Evolutionary conservation across 805 yeast genomes (phyloP).

Genomic region (Spathaspora passalidarum): DNA sequence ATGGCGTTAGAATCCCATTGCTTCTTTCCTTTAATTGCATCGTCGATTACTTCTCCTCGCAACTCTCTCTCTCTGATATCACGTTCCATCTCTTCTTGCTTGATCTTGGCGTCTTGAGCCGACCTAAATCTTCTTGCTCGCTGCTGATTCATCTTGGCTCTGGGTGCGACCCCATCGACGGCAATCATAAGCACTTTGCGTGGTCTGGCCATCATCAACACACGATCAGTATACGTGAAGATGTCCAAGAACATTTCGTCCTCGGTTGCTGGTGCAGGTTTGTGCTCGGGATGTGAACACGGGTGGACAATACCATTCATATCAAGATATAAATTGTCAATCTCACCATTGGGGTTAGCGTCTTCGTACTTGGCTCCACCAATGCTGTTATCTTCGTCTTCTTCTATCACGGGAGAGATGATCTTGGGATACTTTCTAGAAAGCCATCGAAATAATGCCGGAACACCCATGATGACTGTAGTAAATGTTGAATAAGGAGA

Average conservation of each 20-base stretch:
- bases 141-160: slow-evolving; percentile 98
- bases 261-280: slow-evolving; percentile 93
- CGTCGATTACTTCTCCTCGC: slow-evolving; percentile 75
- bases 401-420: slow-evolving; percentile 85
- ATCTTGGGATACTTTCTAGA: slow-evolving; percentile 92
- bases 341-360: slow-evolving; percentile 93
- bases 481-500: background rate
- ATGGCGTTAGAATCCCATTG: slow-evolving; percentile 96
- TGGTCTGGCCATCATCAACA: slow-evolving; percentile 91
- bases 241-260: slow-evolving; percentile 95
- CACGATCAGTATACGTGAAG: slow-evolving; percentile 89
- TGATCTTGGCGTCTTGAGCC: slow-evolving; percentile 84
- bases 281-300: slow-evolving; percentile 96
- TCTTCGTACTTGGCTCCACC: slow-evolving; percentile 63
- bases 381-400: slow-evolving; percentile 59
- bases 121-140: slow-evolving; percentile 90
- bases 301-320: slow-evolving; percentile 99
- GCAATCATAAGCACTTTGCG: slow-evolving; percentile 91
- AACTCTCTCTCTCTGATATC: slow-evolving; percentile 56
- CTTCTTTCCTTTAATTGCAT: slow-evolving; percentile 65
- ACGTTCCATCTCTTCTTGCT: slow-evolving; percentile 65
- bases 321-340: slow-evolving; percentile 89
- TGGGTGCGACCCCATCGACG: slow-evolving; percentile 98
- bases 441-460: slow-evolving; percentile 96
- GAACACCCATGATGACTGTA: slow-evolving; percentile 81